Base-by-base conservation (phyloP, 169 alveolate genomes). In the Plasmodium cynomolgi region DNA sequence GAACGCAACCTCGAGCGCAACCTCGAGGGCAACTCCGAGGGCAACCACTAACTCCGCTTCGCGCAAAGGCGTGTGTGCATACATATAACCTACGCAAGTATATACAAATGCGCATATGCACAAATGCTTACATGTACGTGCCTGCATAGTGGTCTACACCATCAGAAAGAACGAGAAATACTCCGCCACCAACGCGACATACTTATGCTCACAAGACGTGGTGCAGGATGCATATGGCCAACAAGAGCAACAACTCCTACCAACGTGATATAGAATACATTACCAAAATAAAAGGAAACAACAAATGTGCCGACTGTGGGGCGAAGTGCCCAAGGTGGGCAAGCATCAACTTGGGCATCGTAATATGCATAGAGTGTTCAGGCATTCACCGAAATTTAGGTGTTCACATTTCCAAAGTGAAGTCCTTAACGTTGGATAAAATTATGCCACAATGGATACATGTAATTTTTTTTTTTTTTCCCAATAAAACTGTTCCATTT, bases 261-360 rank as follows among this genome's bases (percentile, higher is more conserved):
- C 81, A 86, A 72, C 95, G 85, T 73, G 95, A 94, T 56, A 95
- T 93, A n/a, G 95, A 95, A 54, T 81, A 92, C 54, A 34, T 96
- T 13, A 93, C 96, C 37, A 86, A 96, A 92, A 96, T 97, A 47
- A 96, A 95, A 56, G 99, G 99, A 88, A 98, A 98, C 96, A 97
- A 95, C 92, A 91, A 68, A 75, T 98, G 99, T 95, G 99, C 99
- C 15, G 99, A 99, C 90, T 99, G 99, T 84, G 98, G 99, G 29
- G 96, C 98, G 41, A 92, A 98, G 33, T 95, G 98, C 72, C 99
- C 99, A 8, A 93, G 99, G 50, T 99, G 99, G 99, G 99, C 99
- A 6, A 97, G 99, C 77, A 96, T 98, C 39, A 98, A 98, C 91
- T 96, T 98, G 26, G 99, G 99, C 33, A 98, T 98, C 23, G 94